These are phyloP conservation scores for Malassezia globosa DNA, from an alignment of 1,284 basidiomycete species.

Conservation along the genomic window DNA sequence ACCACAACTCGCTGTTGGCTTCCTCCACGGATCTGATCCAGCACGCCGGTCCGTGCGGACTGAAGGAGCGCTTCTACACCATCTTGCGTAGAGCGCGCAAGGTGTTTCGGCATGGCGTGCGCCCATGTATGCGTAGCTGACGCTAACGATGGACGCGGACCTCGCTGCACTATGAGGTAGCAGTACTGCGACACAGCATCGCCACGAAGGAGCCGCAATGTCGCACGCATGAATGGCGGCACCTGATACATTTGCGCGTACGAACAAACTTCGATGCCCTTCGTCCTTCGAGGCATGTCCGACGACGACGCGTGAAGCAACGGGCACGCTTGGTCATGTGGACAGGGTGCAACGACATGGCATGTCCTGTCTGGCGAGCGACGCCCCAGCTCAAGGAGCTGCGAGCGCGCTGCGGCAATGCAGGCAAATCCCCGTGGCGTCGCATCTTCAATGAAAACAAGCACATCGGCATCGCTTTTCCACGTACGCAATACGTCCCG, in stretches of 20 bases:
- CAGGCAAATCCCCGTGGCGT: conserved; percentile 65
- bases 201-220: conserved; percentile 69
- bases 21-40: conserved; percentile 24
- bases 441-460: conserved; percentile 71
- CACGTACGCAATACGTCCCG: conserved; percentile 70
- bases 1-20: conserved; percentile 8
- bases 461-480: conserved; percentile 62
- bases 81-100: background rate
- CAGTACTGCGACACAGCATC: conserved; percentile 80
- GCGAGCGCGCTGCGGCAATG: conserved; percentile 70
- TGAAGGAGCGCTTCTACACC: conserved; percentile 2
- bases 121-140: conserved; percentile 13
- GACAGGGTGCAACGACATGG: conserved; percentile 69
- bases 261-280: conserved; percentile 56
- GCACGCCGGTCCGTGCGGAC: conserved; percentile 16
- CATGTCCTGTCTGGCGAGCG: conserved; percentile 35
- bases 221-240: conserved; percentile 69
- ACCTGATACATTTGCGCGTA: conserved; percentile 78
- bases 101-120: background rate
- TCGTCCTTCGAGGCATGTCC: background rate
- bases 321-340: conserved; percentile 80
- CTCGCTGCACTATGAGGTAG: conserved; percentile 78
- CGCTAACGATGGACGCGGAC: conserved; percentile 54
- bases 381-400: conserved; percentile 59
- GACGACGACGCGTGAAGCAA: conserved; percentile 48